Conservation (phyloP, 257 asterid genomes). For the Nicotiana otophora region DNA sequence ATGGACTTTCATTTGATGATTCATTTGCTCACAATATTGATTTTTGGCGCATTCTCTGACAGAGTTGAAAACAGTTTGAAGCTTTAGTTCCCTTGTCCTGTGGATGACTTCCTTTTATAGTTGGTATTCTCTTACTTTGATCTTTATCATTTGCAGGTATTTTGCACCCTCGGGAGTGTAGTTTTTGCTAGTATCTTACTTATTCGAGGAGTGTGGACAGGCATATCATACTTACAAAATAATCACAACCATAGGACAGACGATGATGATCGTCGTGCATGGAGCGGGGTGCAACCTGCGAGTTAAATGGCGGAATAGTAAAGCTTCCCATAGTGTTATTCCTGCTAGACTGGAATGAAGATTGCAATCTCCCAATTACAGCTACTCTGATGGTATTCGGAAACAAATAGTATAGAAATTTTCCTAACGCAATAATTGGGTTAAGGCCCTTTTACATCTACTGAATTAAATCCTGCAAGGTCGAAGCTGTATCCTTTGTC, state of each 20-base stretch:
- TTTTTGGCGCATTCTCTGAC: background rate
- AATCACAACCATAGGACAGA: slow-evolving; percentile 48
- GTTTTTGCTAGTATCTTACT: slow-evolving; percentile 70
- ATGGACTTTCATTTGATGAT: background rate
- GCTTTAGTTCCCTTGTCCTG: background rate
- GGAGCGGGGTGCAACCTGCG: slow-evolving; percentile 60
- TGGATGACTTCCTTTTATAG: background rate
- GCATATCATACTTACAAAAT: slow-evolving; percentile 69
- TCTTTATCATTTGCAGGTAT: slow-evolving; percentile 71
- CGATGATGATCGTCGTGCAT: slow-evolving; percentile 56
- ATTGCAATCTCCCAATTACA: background rate
- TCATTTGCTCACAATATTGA: background rate
- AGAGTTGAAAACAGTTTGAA: background rate
- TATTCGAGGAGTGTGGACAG: slow-evolving; percentile 77
- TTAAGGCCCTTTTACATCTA: background rate
- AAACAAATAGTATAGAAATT: background rate
- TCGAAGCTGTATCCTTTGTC: background rate
- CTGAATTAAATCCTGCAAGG: background rate
- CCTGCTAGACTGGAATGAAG: too few species aligned
- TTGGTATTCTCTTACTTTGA: background rate
- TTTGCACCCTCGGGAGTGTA: slow-evolving; percentile 91
- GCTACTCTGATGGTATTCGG: background rate
- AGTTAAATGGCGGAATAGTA: slow-evolving; percentile 18
- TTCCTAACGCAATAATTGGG: background rate
- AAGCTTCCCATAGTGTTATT: too few species aligned